Conservation (phyloP, 2,329 filamentous ascomycete genomes). For the Tolypocladium ophioglossoides region DNA sequence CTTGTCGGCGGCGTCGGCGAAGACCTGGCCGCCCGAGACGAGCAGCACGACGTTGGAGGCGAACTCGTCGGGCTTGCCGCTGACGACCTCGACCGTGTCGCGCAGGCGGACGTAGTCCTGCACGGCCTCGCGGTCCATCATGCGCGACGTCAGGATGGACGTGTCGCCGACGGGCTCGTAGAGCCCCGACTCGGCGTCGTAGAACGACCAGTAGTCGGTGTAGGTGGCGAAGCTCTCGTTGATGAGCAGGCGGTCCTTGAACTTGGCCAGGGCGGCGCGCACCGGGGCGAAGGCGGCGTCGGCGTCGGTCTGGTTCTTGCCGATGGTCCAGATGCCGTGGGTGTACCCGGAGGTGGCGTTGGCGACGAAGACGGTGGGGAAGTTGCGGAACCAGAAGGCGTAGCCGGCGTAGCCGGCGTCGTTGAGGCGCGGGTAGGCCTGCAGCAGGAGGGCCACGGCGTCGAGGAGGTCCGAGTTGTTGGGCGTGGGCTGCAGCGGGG, state of each 20-base stretch:
- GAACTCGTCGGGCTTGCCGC: slow-evolving; percentile 12
- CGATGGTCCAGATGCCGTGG: slow-evolving; percentile 17
- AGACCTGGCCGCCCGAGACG: slow-evolving; percentile 19
- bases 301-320: slow-evolving; percentile 12
- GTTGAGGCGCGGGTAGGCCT: slow-evolving; percentile 18
- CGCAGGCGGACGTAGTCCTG: slow-evolving; percentile 8
- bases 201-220: slow-evolving; percentile 19
- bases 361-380: slow-evolving; percentile 10
- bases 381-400: slow-evolving; percentile 16
- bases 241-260: slow-evolving; percentile 11
- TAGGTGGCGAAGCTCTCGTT: slow-evolving; percentile 12
- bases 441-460: slow-evolving; percentile 16
- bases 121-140: slow-evolving; percentile 13
- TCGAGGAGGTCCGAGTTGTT: slow-evolving; percentile 16
- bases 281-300: slow-evolving; percentile 10
- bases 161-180: slow-evolving; percentile 13
- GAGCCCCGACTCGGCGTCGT: slow-evolving; percentile 12
- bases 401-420: slow-evolving; percentile 19
- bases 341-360: slow-evolving; percentile 16
- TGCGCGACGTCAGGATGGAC: slow-evolving; percentile 14
- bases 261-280: slow-evolving; percentile 6
- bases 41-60: slow-evolving; percentile 14
- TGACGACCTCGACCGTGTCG: slow-evolving; percentile 14
- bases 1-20: slow-evolving; percentile 12
- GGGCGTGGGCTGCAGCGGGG: slow-evolving; percentile 8